Conservation (phyloP, 768 basidiomycete genomes). For the Boletus eberwhitei region DNA sequence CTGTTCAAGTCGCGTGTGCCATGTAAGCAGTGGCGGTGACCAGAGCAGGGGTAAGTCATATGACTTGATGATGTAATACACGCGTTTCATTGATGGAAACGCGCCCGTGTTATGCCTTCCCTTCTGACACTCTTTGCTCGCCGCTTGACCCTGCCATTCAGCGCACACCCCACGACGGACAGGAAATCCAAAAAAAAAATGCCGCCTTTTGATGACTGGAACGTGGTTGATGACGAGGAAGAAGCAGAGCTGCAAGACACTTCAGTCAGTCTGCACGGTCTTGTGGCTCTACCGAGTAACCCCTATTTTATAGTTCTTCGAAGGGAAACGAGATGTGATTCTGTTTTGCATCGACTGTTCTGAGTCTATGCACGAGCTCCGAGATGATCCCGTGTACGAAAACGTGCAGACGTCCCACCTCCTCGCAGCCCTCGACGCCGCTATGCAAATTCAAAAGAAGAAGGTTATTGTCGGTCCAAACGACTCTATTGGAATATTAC, state of each 20-base stretch:
- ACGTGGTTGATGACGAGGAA: constrained; percentile 73
- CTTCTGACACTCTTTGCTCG: constrained; percentile 3
- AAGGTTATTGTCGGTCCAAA: constrained; percentile 88
- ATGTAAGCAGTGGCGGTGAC: not conserved
- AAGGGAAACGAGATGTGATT: constrained; percentile 80
- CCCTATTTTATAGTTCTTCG: constrained; percentile 47
- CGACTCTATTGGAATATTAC: constrained; percentile 84
- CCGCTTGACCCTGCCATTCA: not conserved
- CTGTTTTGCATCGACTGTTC: constrained; percentile 97
- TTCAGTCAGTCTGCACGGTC: constrained; percentile 42
- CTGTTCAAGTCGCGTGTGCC: too few relatives aligned
- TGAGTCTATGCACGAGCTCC: constrained; percentile 76
- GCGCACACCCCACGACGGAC: not conserved
- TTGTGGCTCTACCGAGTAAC: constrained; percentile 1
- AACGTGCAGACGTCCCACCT: constrained; percentile 72
- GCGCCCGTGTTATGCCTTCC: not conserved
- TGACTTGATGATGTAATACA: constrained; percentile 27
- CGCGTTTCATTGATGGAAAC: constrained; percentile 3
- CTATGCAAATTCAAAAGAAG: constrained; percentile 82
- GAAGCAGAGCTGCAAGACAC: constrained; percentile 76
- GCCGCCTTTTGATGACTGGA: constrained; percentile 80
- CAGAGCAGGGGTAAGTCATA: constrained; percentile 15
- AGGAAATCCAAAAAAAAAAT: constrained; percentile 34
- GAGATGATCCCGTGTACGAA: constrained; percentile 63
- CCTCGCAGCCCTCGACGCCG: constrained; percentile 75